These are phyloP conservation scores for Entomortierella parvispora DNA, from an alignment of 192 early-diverging fungal species.

Conservation along the genomic window DNA sequence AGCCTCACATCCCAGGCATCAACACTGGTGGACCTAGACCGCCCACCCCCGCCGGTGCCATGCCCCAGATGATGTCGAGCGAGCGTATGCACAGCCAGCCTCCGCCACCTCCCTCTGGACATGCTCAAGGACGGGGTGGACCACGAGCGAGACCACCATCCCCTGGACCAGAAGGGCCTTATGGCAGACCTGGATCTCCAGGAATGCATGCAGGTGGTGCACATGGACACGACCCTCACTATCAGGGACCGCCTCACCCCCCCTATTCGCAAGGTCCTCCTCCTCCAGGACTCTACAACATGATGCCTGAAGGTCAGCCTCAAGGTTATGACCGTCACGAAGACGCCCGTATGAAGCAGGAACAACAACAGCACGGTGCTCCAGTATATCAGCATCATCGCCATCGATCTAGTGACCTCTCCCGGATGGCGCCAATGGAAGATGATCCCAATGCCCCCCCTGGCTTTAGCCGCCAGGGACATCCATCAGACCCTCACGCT, in stretches of 20 bases:
- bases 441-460: conserved; percentile 10
- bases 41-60: conserved; percentile 28
- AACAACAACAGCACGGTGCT: conserved; percentile 6
- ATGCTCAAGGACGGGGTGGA: conserved; percentile 8
- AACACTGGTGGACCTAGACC: conserved; percentile 31
- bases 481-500: conserved; percentile 27
- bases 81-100: conserved; percentile 22
- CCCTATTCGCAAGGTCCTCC: conserved; percentile 34
- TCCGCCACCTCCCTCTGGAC: conserved; percentile 12
- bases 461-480: conserved; percentile 6
- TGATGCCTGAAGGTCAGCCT: conserved; percentile 26
- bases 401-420: conserved; percentile 29
- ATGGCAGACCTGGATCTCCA: conserved; percentile 28
- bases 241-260: conserved; percentile 12
- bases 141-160: conserved; percentile 15
- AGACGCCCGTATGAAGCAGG: conserved; percentile 23
- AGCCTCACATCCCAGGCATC: conserved; percentile 45
- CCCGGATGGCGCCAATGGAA: conserved; percentile 20
- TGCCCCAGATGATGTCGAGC: conserved; percentile 50
- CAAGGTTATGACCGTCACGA: conserved; percentile 35
- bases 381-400: conserved; percentile 37
- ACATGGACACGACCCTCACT: conserved; percentile 32
- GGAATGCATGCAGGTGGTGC: conserved; percentile 27
- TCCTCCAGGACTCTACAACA: conserved; percentile 14
- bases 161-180: conserved; percentile 24